Base-by-base conservation (phyloP, 1,139 yeast species). In the Pichia sp. region DNA sequence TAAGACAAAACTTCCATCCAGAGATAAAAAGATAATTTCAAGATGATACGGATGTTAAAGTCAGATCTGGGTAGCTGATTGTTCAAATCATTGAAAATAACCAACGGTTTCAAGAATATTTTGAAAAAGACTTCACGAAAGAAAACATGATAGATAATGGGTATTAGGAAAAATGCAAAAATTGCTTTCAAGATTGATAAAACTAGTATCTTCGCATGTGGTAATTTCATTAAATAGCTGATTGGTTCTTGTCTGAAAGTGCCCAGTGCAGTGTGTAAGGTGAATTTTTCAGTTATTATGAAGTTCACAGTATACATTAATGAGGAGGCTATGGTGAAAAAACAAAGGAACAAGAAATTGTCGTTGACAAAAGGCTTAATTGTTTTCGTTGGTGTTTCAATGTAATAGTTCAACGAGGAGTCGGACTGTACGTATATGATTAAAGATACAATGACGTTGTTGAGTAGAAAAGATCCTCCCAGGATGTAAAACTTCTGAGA, bases 281-380 rank as follows among this genome's bases (percentile, higher is more conserved):
- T 73, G 65, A 85, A 87, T 59, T 82, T 74, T 64, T 85, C 90
- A 56, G 78, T 73, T 0, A 79, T 62, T 30, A 80, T 61, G 61
- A 82, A 89, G 55, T 78, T 79, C 2, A 74, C 57, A 4, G 85
- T 65, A 63, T 85, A 87, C 9, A 75, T 51, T 0, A 74, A 43
- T 0, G 85, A 80, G n/a, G 58, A 53, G 12, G 48, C 28, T 1
- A 53, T 30, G 16, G 71, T 58, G 36, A 72, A 65, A 7, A 74
- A 60, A 74, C 78, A 77, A 60, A 71, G 75, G 62, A 74, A 84
- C 4, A 83, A 74, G 71, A 78, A 80, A 53, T 76, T 74, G 62
- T 85, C 93, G 61, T 84, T 86, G 50, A 83, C 65, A 49, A 76
- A 73, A 1, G 87, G 84, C 53, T 73, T 74, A 50, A 77, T 78